Conservation (phyloP, 2,329 filamentous ascomycete genomes). For the Monilinia vaccinii-corymbosi region DNA sequence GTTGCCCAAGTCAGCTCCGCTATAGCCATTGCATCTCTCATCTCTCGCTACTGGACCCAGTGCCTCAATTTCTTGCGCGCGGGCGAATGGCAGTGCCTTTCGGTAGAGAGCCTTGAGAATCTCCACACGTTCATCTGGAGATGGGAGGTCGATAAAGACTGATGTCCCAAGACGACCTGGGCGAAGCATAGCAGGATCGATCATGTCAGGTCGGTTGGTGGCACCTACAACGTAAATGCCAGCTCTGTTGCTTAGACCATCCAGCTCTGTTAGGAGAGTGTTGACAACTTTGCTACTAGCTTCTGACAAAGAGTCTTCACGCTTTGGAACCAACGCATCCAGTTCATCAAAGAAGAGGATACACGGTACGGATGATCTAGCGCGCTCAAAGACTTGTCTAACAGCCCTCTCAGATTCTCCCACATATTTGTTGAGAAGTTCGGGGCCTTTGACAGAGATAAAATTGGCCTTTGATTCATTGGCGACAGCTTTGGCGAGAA, state of each 20-base stretch:
- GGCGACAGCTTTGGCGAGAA: slow-evolving; percentile 91
- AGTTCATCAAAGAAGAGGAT: slow-evolving; percentile 98
- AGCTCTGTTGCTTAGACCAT: slow-evolving; percentile 69
- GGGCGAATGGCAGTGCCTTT: slow-evolving; percentile 42
- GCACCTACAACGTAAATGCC: slow-evolving; percentile 94
- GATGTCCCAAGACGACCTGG: slow-evolving; percentile 81
- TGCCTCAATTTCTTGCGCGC: slow-evolving; percentile 41
- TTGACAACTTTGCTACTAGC: slow-evolving; percentile 87
- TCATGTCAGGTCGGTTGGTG: slow-evolving; percentile 92
- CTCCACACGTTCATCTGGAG: slow-evolving; percentile 68
- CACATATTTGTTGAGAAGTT: slow-evolving; percentile 95
- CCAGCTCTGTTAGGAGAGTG: slow-evolving; percentile 86
- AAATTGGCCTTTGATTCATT: slow-evolving; percentile 96
- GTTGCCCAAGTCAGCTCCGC: slow-evolving; percentile 55
- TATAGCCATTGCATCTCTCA: slow-evolving; percentile 64
- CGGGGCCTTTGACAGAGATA: slow-evolving; percentile 94
- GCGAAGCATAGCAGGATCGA: slow-evolving; percentile 88
- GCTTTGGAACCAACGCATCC: slow-evolving; percentile 79
- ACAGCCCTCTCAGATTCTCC: slow-evolving; percentile 92
- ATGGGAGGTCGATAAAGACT: slow-evolving; percentile 84
- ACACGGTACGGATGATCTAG: slow-evolving; percentile 77
- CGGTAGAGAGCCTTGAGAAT: slow-evolving; percentile 65
- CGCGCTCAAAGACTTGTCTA: slow-evolving; percentile 82
- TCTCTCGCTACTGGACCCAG: slow-evolving; percentile 59
- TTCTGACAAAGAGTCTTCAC: slow-evolving; percentile 71